Evolutionary conservation across 768 basidiomycete genomes (phyloP).

Genomic region (Naganishia randhawae): DNA sequence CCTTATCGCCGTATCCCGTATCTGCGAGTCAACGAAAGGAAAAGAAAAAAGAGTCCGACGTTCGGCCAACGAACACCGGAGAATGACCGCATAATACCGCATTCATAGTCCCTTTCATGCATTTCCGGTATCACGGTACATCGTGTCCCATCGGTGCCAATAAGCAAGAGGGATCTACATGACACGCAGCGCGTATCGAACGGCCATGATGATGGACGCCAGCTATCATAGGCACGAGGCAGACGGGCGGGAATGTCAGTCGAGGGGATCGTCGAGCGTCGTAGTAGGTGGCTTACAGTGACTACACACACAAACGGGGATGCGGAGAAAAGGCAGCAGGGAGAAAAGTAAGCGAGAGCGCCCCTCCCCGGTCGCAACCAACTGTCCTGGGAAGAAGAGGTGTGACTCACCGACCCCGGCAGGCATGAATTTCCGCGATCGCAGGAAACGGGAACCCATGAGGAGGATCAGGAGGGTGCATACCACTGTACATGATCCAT

Average conservation of each 20-base stretch:
- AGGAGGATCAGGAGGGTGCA: constrained; percentile 29
- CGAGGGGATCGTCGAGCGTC: background rate
- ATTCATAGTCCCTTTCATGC: background rate
- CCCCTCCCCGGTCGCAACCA: too few species aligned
- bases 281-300: constrained; percentile 6
- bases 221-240: constrained; percentile 29
- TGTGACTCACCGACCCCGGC: constrained; percentile 32
- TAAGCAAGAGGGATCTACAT: constrained; percentile 25
- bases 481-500: constrained; percentile 2
- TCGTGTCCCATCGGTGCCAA: too few species aligned
- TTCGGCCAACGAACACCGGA: too few species aligned
- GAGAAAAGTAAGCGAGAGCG: too few species aligned
- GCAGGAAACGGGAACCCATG: constrained; percentile 35
- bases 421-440: constrained; percentile 34
- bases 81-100: background rate
- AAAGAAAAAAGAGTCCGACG: too few species aligned
- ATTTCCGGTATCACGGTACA: background rate
- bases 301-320: background rate
- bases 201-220: constrained; percentile 29
- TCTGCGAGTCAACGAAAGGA: too few species aligned
- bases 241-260: constrained; percentile 3
- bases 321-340: background rate
- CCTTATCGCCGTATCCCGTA: too few species aligned
- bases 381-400: too few species aligned
- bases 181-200: constrained; percentile 32